Base-by-base conservation (phyloP, 1,284 basidiomycete genomes). In the Rhizoctonia solani region DNA sequence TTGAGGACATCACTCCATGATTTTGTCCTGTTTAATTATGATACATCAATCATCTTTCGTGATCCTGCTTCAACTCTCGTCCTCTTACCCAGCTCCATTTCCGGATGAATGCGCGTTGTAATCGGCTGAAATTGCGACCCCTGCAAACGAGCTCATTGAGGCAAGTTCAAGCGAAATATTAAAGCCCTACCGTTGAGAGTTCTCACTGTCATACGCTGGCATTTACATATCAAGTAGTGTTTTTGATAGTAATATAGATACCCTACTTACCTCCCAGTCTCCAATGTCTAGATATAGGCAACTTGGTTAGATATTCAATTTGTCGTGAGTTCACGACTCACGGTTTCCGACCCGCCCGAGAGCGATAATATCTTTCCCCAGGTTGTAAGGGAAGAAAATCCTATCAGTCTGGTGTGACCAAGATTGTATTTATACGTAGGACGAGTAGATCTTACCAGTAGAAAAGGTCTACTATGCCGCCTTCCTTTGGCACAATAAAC, bases 331-430 rank as follows among this genome's bases (percentile, higher is more conserved):
- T 53, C 25, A 50, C 19, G 11, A 21, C 61, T 65, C 29, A 65
- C 61, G 61, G 21, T 65, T 65, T 13, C 61, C 61, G n/a, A 65
- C 61, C 19, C 19, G 16, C 3, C 61, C 61, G 2, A 65, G n/a
- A 6, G 50, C 50, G 46, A 37, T 11, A n/a, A 65, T 65, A 14
- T 65, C 25, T 25, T 65, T 65, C 14, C 61, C 61, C 6, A 65
- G 34, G 37, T 65, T 65, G 39, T 29, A 65, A 25, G 61, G 61
- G 50, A 65, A 65, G 61, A 65, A 65, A n/a, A 65, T 54, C 61
- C 61, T 65, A 25, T 13, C 14, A 5, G 50, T 32, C 41, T 4
- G 14, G 16, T 29, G 50, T 53, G 32, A 25, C 3, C n/a, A 19
- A 13, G 25, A n/a, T 21, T n/a, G 46, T 34, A 34, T 2, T 9